These are phyloP conservation scores for Tolypocladium amazonense DNA, from an alignment of 2,329 filamentous ascomycete genomes.

Conservation along the genomic window DNA sequence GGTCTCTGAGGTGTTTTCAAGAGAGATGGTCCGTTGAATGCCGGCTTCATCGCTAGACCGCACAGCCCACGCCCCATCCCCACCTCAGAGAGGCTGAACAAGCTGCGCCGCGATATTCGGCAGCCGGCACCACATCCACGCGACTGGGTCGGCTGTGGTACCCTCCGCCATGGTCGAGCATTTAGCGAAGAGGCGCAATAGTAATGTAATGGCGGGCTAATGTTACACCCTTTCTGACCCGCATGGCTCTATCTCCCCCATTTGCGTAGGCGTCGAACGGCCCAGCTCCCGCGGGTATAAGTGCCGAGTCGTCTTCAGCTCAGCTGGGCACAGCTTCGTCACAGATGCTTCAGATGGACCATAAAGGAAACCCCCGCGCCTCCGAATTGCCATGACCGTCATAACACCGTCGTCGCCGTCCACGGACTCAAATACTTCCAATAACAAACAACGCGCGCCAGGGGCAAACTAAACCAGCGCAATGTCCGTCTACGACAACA, in stretches of 20 bases:
- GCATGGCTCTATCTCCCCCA: not conserved
- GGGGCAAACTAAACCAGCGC: not conserved
- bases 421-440: not conserved
- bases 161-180: not conserved
- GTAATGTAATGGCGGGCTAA: not conserved
- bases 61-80: not conserved
- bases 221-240: not conserved
- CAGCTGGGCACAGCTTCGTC: not conserved
- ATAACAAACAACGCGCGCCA: too few relatives aligned
- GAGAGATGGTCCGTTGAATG: too few relatives aligned
- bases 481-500: constrained; percentile 2
- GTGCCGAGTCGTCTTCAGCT: not conserved
- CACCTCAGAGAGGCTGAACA: not conserved
- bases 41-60: too few relatives aligned
- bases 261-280: not conserved
- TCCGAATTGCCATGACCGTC: not conserved
- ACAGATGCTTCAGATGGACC: not conserved
- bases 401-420: not conserved
- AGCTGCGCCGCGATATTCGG: not conserved
- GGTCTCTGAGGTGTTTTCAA: too few relatives aligned
- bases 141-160: not conserved
- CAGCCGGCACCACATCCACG: not conserved
- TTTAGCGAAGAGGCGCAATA: not conserved
- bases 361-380: not conserved
- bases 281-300: not conserved